Conservation (phyloP, 2,329 filamentous ascomycete species). For the Orbilia brochopaga region DNA sequence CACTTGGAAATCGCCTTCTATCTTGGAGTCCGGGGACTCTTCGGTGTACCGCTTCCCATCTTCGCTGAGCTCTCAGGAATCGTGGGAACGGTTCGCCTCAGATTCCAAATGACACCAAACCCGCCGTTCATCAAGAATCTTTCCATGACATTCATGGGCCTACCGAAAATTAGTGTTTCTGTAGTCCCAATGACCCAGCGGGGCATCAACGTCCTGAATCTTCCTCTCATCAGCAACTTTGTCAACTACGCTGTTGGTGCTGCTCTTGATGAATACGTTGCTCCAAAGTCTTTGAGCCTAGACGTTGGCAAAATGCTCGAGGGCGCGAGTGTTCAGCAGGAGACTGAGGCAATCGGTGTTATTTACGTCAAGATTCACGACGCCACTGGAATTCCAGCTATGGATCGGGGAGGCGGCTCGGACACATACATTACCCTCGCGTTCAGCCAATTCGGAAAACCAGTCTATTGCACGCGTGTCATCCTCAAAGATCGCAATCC, state of each 20-base stretch:
- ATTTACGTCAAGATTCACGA: slow-evolving; percentile 91
- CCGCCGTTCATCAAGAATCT: slow-evolving; percentile 90
- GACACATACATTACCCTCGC: slow-evolving; percentile 95
- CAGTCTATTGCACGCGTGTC: slow-evolving; percentile 62
- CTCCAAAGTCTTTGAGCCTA: slow-evolving; percentile 87
- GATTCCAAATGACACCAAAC: slow-evolving; percentile 84
- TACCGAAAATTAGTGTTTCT: slow-evolving; percentile 85
- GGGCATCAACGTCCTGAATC: slow-evolving; percentile 86
- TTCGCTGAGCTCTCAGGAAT: slow-evolving; percentile 85
- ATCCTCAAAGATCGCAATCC: slow-evolving; percentile 71
- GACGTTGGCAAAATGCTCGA: slow-evolving; percentile 89
- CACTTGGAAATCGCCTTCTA: slow-evolving; percentile 97
- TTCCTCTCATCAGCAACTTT: slow-evolving; percentile 93
- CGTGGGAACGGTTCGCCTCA: slow-evolving; percentile 83
- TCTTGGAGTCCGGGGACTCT: slow-evolving; percentile 83
- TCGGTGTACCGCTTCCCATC: slow-evolving; percentile 76
- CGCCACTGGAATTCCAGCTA: slow-evolving; percentile 85
- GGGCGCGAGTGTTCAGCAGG: slow-evolving; percentile 90
- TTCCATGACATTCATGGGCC: slow-evolving; percentile 91
- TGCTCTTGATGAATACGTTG: slow-evolving; percentile 87
- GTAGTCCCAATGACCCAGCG: slow-evolving; percentile 85
- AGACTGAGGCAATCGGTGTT: slow-evolving; percentile 82
- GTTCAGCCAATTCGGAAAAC: slow-evolving; percentile 78
- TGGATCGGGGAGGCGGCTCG: slow-evolving; percentile 86
- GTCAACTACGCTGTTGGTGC: slow-evolving; percentile 93